Conservation (phyloP, 1,284 basidiomycete species). For the Ceratobasidium sp. region DNA sequence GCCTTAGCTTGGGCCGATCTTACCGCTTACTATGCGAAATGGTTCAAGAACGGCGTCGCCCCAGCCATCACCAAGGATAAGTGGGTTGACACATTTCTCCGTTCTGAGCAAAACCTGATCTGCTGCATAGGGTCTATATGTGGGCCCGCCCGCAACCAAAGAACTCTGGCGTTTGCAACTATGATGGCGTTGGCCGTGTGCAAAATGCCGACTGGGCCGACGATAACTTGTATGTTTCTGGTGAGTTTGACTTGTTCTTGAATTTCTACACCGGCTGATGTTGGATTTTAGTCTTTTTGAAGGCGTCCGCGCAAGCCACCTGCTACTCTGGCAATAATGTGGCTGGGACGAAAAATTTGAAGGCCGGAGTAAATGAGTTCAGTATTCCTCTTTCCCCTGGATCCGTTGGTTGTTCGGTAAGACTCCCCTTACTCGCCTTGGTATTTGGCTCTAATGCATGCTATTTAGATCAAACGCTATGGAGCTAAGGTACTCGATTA, state of each 20-base stretch:
- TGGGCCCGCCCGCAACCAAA: conserved; percentile 60
- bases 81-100: background rate
- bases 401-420: conserved; percentile 15
- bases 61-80: conserved; percentile 55
- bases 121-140: conserved; percentile 53
- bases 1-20: conserved; percentile 31
- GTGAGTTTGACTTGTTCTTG: background rate
- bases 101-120: background rate
- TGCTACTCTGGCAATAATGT: conserved; percentile 19
- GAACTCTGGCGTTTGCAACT: conserved; percentile 51
- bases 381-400: conserved; percentile 25
- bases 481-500: conserved; percentile 18
- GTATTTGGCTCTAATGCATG: background rate
- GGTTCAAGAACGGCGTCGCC: conserved; percentile 43
- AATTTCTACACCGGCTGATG: background rate
- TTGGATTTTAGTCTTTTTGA: conserved; percentile 15
- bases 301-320: background rate
- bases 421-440: background rate
- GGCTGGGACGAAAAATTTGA: conserved; percentile 3
- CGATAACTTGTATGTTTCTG: conserved; percentile 27
- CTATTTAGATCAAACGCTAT: conserved; percentile 15
- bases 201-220: conserved; percentile 11
- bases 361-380: conserved; percentile 28
- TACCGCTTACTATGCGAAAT: conserved; percentile 42
- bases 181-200: conserved; percentile 3